A percentile compares a stretch with the other conserved stretches of the same genome.
These are phyloP conservation scores for Escallonia herrerae DNA, from an alignment of 129 eudicot species.

Conservation along the genomic window DNA sequence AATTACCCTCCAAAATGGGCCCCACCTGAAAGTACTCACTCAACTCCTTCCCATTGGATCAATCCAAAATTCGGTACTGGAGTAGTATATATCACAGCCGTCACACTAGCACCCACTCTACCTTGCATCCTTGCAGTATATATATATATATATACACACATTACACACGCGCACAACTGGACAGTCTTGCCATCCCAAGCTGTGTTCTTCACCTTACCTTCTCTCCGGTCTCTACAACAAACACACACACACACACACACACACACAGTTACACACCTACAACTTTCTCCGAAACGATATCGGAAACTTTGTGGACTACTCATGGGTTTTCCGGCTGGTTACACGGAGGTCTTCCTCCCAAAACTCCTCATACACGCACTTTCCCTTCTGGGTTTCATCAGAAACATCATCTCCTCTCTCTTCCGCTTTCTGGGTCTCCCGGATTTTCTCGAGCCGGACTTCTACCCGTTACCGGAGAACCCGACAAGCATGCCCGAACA, in stretches of 20 bases:
- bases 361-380: slow-evolving; percentile 37
- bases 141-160: too few relatives aligned
- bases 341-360: slow-evolving; percentile 43
- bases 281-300: not conserved
- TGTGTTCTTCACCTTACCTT: not conserved
- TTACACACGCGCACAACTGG: not conserved
- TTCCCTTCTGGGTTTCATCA: slow-evolving; percentile 36
- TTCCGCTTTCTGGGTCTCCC: slow-evolving; percentile 30
- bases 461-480: slow-evolving; percentile 8
- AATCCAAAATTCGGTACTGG: too few relatives aligned
- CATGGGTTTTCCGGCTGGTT: slow-evolving; percentile 61
- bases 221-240: not conserved
- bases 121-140: not conserved
- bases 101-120: not conserved
- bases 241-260: too few relatives aligned
- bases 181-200: not conserved
- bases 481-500: slow-evolving; percentile 18
- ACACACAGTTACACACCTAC: not conserved
- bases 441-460: slow-evolving; percentile 34
- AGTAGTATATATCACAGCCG: not conserved
- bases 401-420: slow-evolving; percentile 22
- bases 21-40: not conserved
- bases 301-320: too few relatives aligned
- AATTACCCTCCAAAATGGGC: not conserved
- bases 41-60: not conserved